A percentile compares a stretch with the other conserved stretches of the same genome.
These are phyloP conservation scores for Heritiera littoralis DNA, from an alignment of 345 rosid species.

Conservation along the genomic window DNA sequence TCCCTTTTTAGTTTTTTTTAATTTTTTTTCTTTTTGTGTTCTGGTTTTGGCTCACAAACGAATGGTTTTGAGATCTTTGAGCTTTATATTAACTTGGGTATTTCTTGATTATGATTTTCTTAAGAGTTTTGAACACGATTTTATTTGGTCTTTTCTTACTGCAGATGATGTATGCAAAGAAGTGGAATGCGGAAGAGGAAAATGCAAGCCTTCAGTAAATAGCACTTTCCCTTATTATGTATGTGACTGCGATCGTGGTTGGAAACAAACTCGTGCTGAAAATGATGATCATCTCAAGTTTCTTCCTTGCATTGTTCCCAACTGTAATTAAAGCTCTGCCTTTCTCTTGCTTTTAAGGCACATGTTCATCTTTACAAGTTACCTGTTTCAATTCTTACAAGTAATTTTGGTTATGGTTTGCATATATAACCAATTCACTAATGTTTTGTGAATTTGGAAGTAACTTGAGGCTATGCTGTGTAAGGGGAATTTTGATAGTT, in stretches of 20 bases:
- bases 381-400: background rate
- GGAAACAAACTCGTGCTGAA: slow-evolving; percentile 52
- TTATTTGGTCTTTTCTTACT: background rate
- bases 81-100: slow-evolving; percentile 15
- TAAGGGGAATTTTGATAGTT: background rate
- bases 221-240: slow-evolving; percentile 34
- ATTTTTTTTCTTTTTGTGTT: background rate
- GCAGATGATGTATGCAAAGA: slow-evolving; percentile 58
- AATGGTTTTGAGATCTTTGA: slow-evolving; percentile 6
- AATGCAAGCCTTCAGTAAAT: slow-evolving; percentile 51
- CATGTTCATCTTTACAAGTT: background rate
- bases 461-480: background rate
- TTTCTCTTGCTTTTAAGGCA: slow-evolving; percentile 7
- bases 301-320: slow-evolving; percentile 83
- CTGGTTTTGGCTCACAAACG: background rate
- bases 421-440: background rate
- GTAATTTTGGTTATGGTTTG: background rate
- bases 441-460: background rate
- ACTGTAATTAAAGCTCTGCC: slow-evolving; percentile 51
- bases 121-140: background rate
- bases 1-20: background rate
- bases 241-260: slow-evolving; percentile 72
- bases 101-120: background rate
- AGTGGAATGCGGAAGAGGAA: slow-evolving; percentile 67
- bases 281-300: slow-evolving; percentile 44